Conservation (phyloP, 2,329 filamentous ascomycete species). For the Fusarium anguioides region DNA sequence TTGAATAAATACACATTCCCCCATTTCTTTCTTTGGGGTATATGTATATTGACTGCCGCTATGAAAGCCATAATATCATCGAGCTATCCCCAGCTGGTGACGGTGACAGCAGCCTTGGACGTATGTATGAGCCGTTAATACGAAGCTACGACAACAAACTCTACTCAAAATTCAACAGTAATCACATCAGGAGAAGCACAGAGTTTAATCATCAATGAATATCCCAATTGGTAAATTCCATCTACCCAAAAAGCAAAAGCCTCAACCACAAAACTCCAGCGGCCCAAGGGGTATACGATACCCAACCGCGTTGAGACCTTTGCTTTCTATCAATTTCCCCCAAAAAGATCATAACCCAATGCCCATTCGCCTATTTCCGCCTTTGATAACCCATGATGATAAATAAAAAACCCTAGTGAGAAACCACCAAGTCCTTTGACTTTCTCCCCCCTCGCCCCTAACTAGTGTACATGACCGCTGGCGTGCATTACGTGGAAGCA, state of each 20-base stretch:
- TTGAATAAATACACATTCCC: too few relatives aligned
- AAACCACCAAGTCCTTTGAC: slow-evolving; percentile 13
- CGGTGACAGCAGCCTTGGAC: not conserved
- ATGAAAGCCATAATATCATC: too few relatives aligned
- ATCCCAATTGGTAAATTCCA: slow-evolving; percentile 26
- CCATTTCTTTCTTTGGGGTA: too few relatives aligned
- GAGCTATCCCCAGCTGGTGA: too few relatives aligned
- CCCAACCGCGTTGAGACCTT: slow-evolving; percentile 30
- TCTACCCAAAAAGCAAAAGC: slow-evolving; percentile 33
- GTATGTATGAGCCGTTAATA: not conserved
- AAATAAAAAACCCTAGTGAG: not conserved
- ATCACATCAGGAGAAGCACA: not conserved
- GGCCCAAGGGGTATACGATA: slow-evolving; percentile 18
- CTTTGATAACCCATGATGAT: not conserved
- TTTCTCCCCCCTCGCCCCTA: slow-evolving; percentile 7
- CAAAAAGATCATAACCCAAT: not conserved
- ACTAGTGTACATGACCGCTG: slow-evolving; percentile 27
- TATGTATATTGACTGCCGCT: too few relatives aligned
- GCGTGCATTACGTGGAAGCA: slow-evolving; percentile 27
- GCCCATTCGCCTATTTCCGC: slow-evolving; percentile 17
- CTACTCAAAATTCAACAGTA: not conserved
- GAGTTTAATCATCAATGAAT: slow-evolving; percentile 16
- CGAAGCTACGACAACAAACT: not conserved
- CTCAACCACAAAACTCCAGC: slow-evolving; percentile 33
- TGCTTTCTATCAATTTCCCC: slow-evolving; percentile 33